These are phyloP conservation scores for Parathielavia appendiculata DNA, from an alignment of 495 filamentous ascomycete genomes.

Conservation along the genomic window DNA sequence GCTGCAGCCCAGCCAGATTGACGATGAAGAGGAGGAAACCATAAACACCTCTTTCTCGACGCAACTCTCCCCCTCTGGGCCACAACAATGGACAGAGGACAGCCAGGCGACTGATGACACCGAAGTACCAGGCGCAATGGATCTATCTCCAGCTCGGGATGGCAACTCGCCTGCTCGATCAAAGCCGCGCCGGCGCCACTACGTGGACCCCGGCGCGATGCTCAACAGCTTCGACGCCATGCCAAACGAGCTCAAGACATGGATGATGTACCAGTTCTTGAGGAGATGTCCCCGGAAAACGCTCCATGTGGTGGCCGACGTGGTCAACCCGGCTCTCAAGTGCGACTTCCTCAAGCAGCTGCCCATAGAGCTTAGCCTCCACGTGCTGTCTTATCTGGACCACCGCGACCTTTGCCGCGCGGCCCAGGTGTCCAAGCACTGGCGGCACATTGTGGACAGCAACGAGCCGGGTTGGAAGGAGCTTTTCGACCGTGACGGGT, in stretches of 20 bases:
- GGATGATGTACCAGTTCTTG: constrained; percentile 93
- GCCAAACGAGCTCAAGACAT: constrained; percentile 80
- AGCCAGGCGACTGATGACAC: constrained; percentile 29
- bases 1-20: constrained; percentile 36
- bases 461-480: constrained; percentile 97
- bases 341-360: constrained; percentile 84
- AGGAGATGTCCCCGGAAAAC: constrained; percentile 84
- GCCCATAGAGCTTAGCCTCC: constrained; percentile 79
- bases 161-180: constrained; percentile 17
- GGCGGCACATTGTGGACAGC: constrained; percentile 82
- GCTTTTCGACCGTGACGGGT: constrained; percentile 79
- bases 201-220: constrained; percentile 72
- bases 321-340: constrained; percentile 94
- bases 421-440: constrained; percentile 89
- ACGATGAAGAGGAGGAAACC: constrained; percentile 37
- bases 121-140: constrained; percentile 16
- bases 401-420: constrained; percentile 82
- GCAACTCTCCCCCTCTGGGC: constrained; percentile 21
- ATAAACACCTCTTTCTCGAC: constrained; percentile 32
- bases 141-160: constrained; percentile 21
- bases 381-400: constrained; percentile 83
- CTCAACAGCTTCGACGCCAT: constrained; percentile 87
- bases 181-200: background rate
- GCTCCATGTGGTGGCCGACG: constrained; percentile 82
- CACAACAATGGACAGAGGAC: constrained; percentile 27